These are phyloP conservation scores for Lasiodiplodia hormozganensis DNA, from an alignment of 2,329 filamentous ascomycete species.

Conservation along the genomic window DNA sequence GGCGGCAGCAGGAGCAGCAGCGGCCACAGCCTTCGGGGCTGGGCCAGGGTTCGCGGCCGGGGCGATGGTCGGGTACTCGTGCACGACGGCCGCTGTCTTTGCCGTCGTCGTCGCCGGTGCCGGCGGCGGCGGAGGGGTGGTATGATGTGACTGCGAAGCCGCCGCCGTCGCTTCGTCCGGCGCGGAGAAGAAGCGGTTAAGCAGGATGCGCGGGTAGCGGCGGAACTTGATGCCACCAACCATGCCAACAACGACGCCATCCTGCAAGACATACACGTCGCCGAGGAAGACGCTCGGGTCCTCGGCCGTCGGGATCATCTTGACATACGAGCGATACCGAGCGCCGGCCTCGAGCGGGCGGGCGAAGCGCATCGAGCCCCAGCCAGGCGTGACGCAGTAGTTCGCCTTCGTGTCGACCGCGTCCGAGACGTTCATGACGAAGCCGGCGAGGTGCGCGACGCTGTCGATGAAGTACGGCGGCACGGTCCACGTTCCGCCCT, in stretches of 20 bases:
- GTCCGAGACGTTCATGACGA: conserved; percentile 37
- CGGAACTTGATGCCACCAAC: conserved; percentile 40
- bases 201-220: conserved; percentile 31
- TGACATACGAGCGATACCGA: conserved; percentile 36
- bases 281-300: conserved; percentile 45
- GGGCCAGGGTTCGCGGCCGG: no score
- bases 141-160: no score
- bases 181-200: background rate
- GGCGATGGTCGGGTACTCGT: no score
- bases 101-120: conserved; percentile 26
- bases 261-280: conserved; percentile 49
- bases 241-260: conserved; percentile 40
- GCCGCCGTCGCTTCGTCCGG: background rate
- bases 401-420: conserved; percentile 33
- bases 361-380: conserved; percentile 36
- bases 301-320: conserved; percentile 35
- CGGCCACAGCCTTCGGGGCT: no score
- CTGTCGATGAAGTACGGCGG: conserved; percentile 38
- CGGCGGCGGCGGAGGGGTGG: conserved; percentile 33
- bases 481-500: conserved; percentile 28
- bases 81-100: no score
- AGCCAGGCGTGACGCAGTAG: conserved; percentile 37
- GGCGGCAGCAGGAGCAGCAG: no score
- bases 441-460: conserved; percentile 36
- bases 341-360: conserved; percentile 31